Percentiles rank a stretch among this genome's conserved stretches.
phyloP scores from a whole-genome alignment of 2,329 filamentous ascomycete species.

The Fusarium sp. region DNA sequence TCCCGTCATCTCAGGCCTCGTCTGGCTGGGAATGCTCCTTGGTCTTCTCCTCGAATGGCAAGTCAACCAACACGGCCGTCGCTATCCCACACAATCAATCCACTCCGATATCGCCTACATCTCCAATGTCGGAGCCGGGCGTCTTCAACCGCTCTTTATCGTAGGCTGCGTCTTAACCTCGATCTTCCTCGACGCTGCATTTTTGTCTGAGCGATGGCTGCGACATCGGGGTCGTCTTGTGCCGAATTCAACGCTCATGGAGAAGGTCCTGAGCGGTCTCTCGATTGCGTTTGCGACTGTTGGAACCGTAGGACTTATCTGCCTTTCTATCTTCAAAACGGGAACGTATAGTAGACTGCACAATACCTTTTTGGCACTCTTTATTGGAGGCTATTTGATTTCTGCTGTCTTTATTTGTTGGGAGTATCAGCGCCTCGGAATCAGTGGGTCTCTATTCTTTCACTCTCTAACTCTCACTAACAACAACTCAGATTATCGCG shows the following conservation, averaged over 20 bases:
- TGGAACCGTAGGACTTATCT: slow-evolving; percentile 84
- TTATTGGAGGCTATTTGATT: slow-evolving; percentile 87
- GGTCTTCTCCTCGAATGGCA: slow-evolving; percentile 80
- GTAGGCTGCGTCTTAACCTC: slow-evolving; percentile 78
- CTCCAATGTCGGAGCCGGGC: slow-evolving; percentile 72
- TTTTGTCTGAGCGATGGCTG: slow-evolving; percentile 86
- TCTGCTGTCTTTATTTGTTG: slow-evolving; percentile 90
- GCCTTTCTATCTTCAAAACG: slow-evolving; percentile 89
- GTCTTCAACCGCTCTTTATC: slow-evolving; percentile 83
- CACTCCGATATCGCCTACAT: slow-evolving; percentile 78
- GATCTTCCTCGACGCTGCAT: slow-evolving; percentile 83
- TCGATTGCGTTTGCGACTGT: slow-evolving; percentile 77
- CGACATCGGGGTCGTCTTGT: slow-evolving; percentile 84
- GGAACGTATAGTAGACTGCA: slow-evolving; percentile 75
- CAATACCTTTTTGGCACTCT: slow-evolving; percentile 81
- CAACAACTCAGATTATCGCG: slow-evolving; percentile 71
- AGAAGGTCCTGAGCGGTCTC: slow-evolving; percentile 73
- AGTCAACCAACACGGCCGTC: slow-evolving; percentile 64
- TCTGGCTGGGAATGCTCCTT: slow-evolving; percentile 77
- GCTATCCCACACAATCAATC: slow-evolving; percentile 71
- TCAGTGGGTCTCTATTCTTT: slow-evolving; percentile 62
- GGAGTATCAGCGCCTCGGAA: slow-evolving; percentile 89
- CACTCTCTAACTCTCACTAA: not conserved
- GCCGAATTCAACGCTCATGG: slow-evolving; percentile 71
- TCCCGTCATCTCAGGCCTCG: slow-evolving; percentile 74